Base-by-base conservation (phyloP, 2,329 filamentous ascomycete species). In the Lasiodiplodia theobromae region DNA sequence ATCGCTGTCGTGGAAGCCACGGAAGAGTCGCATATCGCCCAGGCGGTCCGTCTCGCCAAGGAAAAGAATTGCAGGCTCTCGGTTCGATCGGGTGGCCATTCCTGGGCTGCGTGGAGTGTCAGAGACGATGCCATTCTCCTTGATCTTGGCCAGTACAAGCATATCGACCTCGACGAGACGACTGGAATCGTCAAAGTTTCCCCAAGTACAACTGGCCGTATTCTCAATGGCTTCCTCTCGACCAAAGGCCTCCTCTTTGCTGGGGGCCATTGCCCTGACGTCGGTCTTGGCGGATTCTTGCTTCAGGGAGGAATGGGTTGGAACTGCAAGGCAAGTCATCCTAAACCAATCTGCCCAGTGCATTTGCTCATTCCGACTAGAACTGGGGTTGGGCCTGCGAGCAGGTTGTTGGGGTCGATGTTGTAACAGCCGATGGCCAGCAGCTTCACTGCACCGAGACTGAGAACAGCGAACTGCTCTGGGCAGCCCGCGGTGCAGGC, bases 251-350 rank as follows among this genome's bases (percentile, higher is more conserved):
- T 81, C 44, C 81, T 87, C 77, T 88, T 88, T 71, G 78, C 81
- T 0, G 85, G 84, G 0, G 86, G 86, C 0, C 86, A 88, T 73
- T 88, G 85, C 72, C 85, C 86, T 0, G 85, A 87, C 73, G 86
- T 88, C 21, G 86, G 84, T 10, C 71, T 88, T n/a, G 86, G 86
- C 0, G 86, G 86, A 0, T 87, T 87, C 70, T 73, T 87, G 25
- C 73, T 88, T 16, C 85, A 87, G 71, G 86, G 86, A 0, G 86
- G 86, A 1, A 87, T 87, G 84, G 86, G 86, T 0, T 88, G 86
- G 86, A 87, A 86, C 71, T 86, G 83, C 71, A 83, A 82, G 74
- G 83, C 84, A 69, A 67, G 79, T 73, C 4, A 37, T 12, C 28
- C 2, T 68, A 31, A n/a, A 37, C 60, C n/a, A 3, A 16, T 23